Base-by-base conservation (phyloP, 768 basidiomycete genomes). In the Trametes villosa region DNA sequence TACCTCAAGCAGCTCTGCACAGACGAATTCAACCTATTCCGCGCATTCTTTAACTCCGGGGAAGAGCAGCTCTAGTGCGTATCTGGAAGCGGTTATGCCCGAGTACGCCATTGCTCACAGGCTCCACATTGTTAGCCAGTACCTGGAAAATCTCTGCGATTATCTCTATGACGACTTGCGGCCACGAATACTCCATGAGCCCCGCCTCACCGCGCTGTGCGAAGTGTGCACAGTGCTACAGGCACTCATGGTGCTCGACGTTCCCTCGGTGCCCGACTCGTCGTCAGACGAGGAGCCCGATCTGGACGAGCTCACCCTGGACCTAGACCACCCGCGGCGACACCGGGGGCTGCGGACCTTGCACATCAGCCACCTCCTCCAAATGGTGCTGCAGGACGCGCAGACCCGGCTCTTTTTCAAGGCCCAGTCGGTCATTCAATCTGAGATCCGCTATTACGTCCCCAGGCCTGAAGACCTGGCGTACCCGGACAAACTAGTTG, bases 381-480 rank as follows among this genome's bases (percentile, higher is more conserved):
- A 89, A 70, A 93, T 95, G 86, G 88, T 98, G 0, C 75, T 98
- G 27, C 96, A 98, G 71, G 96, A 98, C 70, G 94, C 96, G 1
- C 96, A 98, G 78, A 98, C 97, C 13, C 77, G 95, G 55, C 73
- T 98, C 46, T 94, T 98, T 67, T 98, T 98, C 83, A 91, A 97
- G 71, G 96, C 96, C 40, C 96, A 98, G 74, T 84, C 92, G 1
- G 82, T 97, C 45, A 86, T 99, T 31, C 91, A 95, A 69, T 83
- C 85, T 31, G 96, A 98, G 52, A 93, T 98, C 34, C 79, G 89
- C 64, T 88, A 92, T 67, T 98, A 90, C 72, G 80, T 81, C 1
- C 88, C 94, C 0, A 89, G 85, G 62, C 74, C 80, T 2, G 89
- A 87, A 64, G 96, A 98, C 71, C 75, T 98, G 47, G 86, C 86